phyloP scores from a whole-genome alignment of 2,329 filamentous ascomycete species.

The Alternaria arborescens region DNA sequence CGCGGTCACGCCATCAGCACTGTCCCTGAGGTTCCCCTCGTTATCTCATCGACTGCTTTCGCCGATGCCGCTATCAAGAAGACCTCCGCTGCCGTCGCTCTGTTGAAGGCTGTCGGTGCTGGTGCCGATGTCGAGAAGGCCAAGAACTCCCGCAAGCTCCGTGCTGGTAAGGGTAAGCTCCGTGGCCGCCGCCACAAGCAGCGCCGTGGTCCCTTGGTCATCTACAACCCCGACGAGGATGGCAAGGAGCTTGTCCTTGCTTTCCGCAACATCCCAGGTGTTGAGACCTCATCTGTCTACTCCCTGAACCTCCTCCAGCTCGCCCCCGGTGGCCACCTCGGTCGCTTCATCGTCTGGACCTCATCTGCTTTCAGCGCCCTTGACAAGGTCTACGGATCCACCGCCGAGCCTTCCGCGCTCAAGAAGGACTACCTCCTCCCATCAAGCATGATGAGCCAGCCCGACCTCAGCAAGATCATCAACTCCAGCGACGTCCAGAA shows the following conservation, averaged over 20 bases:
- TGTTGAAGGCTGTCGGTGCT: conserved; percentile 91
- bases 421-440: conserved; percentile 99
- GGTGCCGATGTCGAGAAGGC: conserved; percentile 93
- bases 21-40: conserved; percentile 95
- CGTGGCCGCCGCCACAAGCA: conserved; percentile 95
- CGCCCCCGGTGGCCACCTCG: conserved; percentile 97
- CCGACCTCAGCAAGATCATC: conserved; percentile 96
- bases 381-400: conserved; percentile 95
- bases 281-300: conserved; percentile 94
- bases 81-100: conserved; percentile 85
- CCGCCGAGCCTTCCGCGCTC: conserved; percentile 84
- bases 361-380: conserved; percentile 96
- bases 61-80: conserved; percentile 80
- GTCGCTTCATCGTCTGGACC: conserved; percentile 99
- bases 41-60: conserved; percentile 91
- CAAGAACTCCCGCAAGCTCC: conserved; percentile 94
- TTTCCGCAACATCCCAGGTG: conserved; percentile 99
- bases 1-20: conserved; percentile 94
- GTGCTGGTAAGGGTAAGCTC: conserved; percentile 98
- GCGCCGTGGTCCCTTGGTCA: conserved; percentile 95
- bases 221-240: conserved; percentile 96
- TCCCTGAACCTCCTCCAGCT: conserved; percentile 98
- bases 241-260: conserved; percentile 92
- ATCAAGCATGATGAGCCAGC: conserved; percentile 89
- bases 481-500: conserved; percentile 99